Percentiles rank a stretch among this genome's conserved stretches.
phyloP scores from a whole-genome alignment of 192 early-diverging fungal species.

The Thamnidium elegans region DNA sequence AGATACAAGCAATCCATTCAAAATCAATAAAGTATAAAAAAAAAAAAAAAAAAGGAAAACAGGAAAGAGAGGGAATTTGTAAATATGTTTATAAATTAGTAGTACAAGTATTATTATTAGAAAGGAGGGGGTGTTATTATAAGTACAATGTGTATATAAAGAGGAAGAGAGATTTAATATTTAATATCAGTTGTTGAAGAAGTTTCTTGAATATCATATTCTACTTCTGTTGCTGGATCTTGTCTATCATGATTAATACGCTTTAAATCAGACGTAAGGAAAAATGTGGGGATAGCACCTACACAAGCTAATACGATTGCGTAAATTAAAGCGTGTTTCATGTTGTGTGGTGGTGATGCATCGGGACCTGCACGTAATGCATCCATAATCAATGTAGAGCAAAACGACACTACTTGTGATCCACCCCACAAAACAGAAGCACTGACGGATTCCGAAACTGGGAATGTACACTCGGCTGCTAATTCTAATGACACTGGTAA shows the following conservation, averaged over 20 bases:
- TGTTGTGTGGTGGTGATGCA: constrained; percentile 25
- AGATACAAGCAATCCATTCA: constrained; percentile 29
- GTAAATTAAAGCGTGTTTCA: constrained; percentile 24
- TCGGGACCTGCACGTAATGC: constrained; percentile 22
- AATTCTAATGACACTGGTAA: constrained; percentile 27
- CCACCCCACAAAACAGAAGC: constrained; percentile 20
- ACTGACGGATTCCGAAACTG: constrained; percentile 30
- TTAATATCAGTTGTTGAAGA: background rate
- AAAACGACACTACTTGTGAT: constrained; percentile 8
- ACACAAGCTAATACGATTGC: constrained; percentile 9
- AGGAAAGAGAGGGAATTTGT: too few relatives aligned
- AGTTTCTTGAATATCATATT: background rate
- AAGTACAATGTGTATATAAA: too few relatives aligned
- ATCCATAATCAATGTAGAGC: constrained; percentile 24
- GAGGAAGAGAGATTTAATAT: too few relatives aligned
- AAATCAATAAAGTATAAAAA: background rate
- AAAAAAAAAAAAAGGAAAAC: too few relatives aligned
- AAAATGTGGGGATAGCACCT: constrained; percentile 17
- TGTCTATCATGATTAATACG: constrained; percentile 6
- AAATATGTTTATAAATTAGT: too few relatives aligned
- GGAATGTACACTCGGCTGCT: constrained; percentile 34
- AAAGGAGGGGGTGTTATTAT: too few relatives aligned
- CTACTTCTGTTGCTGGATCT: too few relatives aligned
- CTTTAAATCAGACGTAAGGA: constrained; percentile 31
- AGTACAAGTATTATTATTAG: too few relatives aligned